A percentile compares a stretch with the other conserved stretches of the same genome.
phyloP scores from a whole-genome alignment of 108 stramenopile genomes.

The Cyclostephanos invisitatus region DNA sequence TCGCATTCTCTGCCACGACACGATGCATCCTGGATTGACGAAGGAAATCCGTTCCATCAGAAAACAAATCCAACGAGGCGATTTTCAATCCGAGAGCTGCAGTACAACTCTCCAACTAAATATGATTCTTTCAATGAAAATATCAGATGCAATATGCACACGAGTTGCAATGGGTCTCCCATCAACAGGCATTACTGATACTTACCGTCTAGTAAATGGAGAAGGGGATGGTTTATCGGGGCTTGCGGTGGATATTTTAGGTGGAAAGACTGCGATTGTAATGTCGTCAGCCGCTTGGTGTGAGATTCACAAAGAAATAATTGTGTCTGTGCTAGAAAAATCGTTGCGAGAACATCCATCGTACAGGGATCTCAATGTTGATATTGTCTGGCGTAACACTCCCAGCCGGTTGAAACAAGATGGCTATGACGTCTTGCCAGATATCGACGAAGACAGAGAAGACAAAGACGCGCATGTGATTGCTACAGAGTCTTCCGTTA shows the following conservation, averaged over 20 bases:
- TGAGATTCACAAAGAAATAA: slow-evolving; percentile 74
- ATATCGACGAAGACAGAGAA: slow-evolving; percentile 26
- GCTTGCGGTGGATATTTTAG: slow-evolving; percentile 89
- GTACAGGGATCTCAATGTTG: slow-evolving; percentile 36
- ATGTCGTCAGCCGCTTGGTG: slow-evolving; percentile 93
- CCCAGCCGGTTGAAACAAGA: slow-evolving; percentile 74
- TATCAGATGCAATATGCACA: slow-evolving; percentile 60
- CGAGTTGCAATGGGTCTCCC: slow-evolving; percentile 56
- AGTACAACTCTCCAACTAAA: slow-evolving; percentile 24
- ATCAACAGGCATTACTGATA: slow-evolving; percentile 55
- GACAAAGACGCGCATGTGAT: slow-evolving; percentile 46
- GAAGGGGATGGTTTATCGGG: slow-evolving; percentile 95
- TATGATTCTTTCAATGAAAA: slow-evolving; percentile 57
- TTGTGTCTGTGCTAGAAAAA: slow-evolving; percentile 49
- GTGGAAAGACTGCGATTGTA: slow-evolving; percentile 67
- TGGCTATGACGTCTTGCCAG: slow-evolving; percentile 50
- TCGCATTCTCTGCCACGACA: slow-evolving; percentile 72
- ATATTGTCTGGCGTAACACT: slow-evolving; percentile 77
- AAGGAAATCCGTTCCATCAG: slow-evolving; percentile 33
- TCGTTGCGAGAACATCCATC: slow-evolving; percentile 43
- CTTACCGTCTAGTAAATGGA: slow-evolving; percentile 88
- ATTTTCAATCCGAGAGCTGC: slow-evolving; percentile 7
- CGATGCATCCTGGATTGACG: slow-evolving; percentile 44
- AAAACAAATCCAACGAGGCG: slow-evolving; percentile 25
- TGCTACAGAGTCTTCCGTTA: slow-evolving; percentile 74